phyloP scores from a whole-genome alignment of 768 basidiomycete genomes.

The Termitomyces sp. region DNA sequence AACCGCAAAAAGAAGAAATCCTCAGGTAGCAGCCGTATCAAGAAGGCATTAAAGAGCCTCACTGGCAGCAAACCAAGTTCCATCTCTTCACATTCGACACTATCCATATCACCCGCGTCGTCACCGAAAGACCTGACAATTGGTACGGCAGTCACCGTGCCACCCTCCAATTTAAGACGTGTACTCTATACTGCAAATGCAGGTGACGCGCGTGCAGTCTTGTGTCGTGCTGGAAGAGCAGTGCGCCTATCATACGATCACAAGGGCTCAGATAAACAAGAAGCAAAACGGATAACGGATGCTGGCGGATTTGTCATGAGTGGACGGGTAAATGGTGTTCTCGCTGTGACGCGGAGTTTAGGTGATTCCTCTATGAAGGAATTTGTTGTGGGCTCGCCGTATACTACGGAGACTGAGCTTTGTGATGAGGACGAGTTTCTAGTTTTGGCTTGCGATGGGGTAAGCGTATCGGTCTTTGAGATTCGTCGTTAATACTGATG shows the following conservation, averaged over 20 bases:
- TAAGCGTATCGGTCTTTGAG: conserved; percentile 34
- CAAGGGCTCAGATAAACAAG: conserved; percentile 95
- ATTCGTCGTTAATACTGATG: conserved; percentile 5
- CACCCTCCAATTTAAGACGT: conserved; percentile 51
- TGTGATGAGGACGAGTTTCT: conserved; percentile 91
- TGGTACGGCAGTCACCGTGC: conserved; percentile 29
- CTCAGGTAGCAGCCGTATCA: conserved; percentile 44
- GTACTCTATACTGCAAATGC: conserved; percentile 96
- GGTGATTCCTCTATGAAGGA: conserved; percentile 99
- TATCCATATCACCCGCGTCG: conserved; percentile 27
- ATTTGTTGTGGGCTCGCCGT: conserved; percentile 96
- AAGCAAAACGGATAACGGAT: conserved; percentile 95
- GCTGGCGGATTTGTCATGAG: conserved; percentile 99
- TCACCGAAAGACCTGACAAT: conserved; percentile 24
- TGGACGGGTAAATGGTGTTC: conserved; percentile 94
- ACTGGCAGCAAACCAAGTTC: conserved; percentile 31
- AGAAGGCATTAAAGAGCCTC: conserved; percentile 49
- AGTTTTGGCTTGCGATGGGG: conserved; percentile 96
- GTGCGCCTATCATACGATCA: conserved; percentile 97
- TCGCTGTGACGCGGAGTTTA: conserved; percentile 92
- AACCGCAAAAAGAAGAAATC: conserved; percentile 32
- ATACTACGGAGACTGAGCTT: conserved; percentile 95
- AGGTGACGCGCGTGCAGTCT: conserved; percentile 91
- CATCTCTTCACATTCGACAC: conserved; percentile 24
- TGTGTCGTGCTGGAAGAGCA: conserved; percentile 86